Evolutionary conservation across 2,329 filamentous ascomycete genomes (phyloP).

Genomic region (Exophiala bonariae): DNA sequence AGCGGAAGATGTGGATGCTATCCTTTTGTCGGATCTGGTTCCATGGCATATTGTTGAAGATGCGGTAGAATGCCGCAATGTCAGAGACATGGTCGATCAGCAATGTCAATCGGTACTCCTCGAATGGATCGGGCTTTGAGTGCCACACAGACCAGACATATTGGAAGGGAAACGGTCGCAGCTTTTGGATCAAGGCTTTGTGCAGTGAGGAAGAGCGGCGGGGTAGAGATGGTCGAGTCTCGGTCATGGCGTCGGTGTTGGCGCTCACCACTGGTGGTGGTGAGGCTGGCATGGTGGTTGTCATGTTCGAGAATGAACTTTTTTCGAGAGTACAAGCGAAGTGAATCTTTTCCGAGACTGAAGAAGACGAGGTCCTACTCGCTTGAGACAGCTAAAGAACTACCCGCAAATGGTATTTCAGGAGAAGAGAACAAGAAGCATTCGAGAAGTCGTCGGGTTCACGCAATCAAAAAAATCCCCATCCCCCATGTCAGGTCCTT

Average conservation of each 20-base stretch:
- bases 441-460: too few relatives aligned
- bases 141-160: constrained; percentile 52
- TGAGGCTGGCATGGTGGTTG: background rate
- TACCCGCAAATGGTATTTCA: too few relatives aligned
- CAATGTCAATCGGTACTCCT: constrained; percentile 35
- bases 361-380: background rate
- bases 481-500: too few relatives aligned
- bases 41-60: constrained; percentile 78
- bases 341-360: too few relatives aligned
- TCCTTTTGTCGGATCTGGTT: constrained; percentile 74
- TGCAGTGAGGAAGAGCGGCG: constrained; percentile 37
- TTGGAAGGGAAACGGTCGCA: constrained; percentile 47
- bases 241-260: background rate
- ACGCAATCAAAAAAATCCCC: too few relatives aligned
- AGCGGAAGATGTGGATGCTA: constrained; percentile 77
- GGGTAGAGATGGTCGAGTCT: constrained; percentile 7
- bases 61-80: constrained; percentile 66
- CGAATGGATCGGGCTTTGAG: constrained; percentile 35
- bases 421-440: too few relatives aligned
- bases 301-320: background rate
- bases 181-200: constrained; percentile 44
- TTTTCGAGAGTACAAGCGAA: too few relatives aligned
- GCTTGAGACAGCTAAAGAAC: background rate
- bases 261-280: background rate
- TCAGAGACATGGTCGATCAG: constrained; percentile 43